Evolutionary conservation across 1,139 yeast species (phyloP).

Genomic region (Zygoascus hellenicus): DNA sequence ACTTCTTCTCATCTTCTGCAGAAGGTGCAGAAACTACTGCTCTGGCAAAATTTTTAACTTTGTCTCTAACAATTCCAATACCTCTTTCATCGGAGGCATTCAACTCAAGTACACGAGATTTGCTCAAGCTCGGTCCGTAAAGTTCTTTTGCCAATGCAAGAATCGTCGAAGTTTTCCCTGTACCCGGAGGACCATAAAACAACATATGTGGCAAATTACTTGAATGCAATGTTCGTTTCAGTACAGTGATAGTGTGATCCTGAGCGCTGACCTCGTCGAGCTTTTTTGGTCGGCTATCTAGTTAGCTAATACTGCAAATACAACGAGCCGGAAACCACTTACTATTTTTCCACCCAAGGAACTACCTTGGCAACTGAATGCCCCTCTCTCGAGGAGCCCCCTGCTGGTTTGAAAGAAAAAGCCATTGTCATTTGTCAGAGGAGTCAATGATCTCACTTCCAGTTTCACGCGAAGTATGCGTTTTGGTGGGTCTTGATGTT

Average conservation of each 20-base stretch:
- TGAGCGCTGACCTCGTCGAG: slow-evolving; percentile 88
- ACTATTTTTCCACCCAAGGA: slow-evolving; percentile 81
- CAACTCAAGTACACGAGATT: slow-evolving; percentile 77
- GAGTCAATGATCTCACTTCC: neutral
- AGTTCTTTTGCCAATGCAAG: slow-evolving; percentile 81
- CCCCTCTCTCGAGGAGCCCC: slow-evolving; percentile 5
- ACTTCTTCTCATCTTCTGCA: slow-evolving; percentile 55
- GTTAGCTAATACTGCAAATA: neutral
- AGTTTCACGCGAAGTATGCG: too few species aligned
- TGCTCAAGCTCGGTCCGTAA: slow-evolving; percentile 59
- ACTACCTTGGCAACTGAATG: slow-evolving; percentile 5
- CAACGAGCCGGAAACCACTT: slow-evolving; percentile 21
- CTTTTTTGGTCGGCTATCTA: slow-evolving; percentile 60
- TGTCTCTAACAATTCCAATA: slow-evolving; percentile 83
- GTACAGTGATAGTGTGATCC: slow-evolving; percentile 81
- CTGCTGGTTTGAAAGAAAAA: slow-evolving; percentile 12
- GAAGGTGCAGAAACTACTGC: slow-evolving; percentile 78
- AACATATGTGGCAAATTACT: slow-evolving; percentile 92
- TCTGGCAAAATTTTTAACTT: slow-evolving; percentile 88
- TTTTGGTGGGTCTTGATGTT: too few species aligned
- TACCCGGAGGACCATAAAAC: slow-evolving; percentile 96
- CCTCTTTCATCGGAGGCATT: slow-evolving; percentile 98
- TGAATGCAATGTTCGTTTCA: slow-evolving; percentile 69
- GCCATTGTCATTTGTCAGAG: slow-evolving; percentile 12
- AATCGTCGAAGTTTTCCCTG: slow-evolving; percentile 93